Evolutionary conservation across 805 yeast species (phyloP).

Genomic region (Cyberlindnera amylophila): DNA sequence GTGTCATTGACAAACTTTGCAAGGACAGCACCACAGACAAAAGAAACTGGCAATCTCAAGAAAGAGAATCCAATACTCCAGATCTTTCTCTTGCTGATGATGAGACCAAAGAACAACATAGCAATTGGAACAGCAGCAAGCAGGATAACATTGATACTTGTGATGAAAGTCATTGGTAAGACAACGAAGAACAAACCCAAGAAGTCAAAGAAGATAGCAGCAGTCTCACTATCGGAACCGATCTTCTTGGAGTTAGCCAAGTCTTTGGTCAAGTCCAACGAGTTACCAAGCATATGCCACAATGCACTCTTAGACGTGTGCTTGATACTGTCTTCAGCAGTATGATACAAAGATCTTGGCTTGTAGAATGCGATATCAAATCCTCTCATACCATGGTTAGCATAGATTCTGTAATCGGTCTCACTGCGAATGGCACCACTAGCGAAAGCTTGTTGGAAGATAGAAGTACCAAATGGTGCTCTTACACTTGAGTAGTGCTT

Average conservation of each 20-base stretch:
- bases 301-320: constrained; percentile 64
- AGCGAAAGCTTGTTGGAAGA: constrained; percentile 83
- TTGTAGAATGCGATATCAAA: constrained; percentile 86
- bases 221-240: constrained; percentile 29
- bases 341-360: constrained; percentile 83
- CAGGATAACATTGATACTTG: constrained; percentile 48
- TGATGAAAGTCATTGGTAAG: constrained; percentile 47
- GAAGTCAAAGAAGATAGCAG: constrained; percentile 65
- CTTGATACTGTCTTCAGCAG: constrained; percentile 63
- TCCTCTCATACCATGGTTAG: constrained; percentile 68
- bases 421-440: constrained; percentile 69
- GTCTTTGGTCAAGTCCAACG: constrained; percentile 54
- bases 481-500: constrained; percentile 51
- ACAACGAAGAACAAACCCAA: constrained; percentile 53
- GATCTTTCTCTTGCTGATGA: constrained; percentile 43
- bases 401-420: constrained; percentile 79
- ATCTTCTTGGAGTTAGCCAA: constrained; percentile 40
- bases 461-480: constrained; percentile 72
- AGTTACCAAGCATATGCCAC: constrained; percentile 78
- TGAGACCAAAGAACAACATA: constrained; percentile 42
- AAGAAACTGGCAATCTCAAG: constrained; percentile 59
- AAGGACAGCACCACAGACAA: constrained; percentile 40
- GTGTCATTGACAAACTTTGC: constrained; percentile 36
- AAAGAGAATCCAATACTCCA: constrained; percentile 46
- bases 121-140: constrained; percentile 54